Base-by-base conservation (phyloP, 2,329 filamentous ascomycete species). In the Periglandula ipomoeae region DNA sequence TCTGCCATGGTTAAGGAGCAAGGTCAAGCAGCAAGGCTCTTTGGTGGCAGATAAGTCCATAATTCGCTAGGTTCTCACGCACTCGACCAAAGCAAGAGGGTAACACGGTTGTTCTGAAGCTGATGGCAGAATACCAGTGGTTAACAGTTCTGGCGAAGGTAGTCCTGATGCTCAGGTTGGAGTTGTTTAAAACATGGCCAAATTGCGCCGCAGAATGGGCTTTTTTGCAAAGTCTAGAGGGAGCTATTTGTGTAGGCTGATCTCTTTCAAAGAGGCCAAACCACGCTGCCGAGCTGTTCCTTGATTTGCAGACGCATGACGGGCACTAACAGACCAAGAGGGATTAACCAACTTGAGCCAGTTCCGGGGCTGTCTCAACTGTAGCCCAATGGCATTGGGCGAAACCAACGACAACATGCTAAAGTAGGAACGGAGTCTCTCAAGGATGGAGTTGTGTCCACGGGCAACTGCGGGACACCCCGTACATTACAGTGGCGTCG, bases 1-100 rank as follows among this genome's bases (percentile, higher is more conserved):
- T 52, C 52, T 15, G 51, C 47, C 52, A 56, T 58, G 32, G 48
- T 11, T 20, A 6, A 9, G 8, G 20, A 20, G 17, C 3, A 10
- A 30, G 13, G 27, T 13, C 27, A 30, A 30, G 27, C n/a, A 30
- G 13, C 6, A 30, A 8, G 27, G 6, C 9, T 4, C 13, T 13
- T 7, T 13, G 13, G 9, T 13, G 13, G 27, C 6, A 30, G 27
- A 3, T 30, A 7, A 30, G 9, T 13, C 27, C 13, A 7, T 30
- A n/a, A 13, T 30, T 30, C 27, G 27, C 30, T 15, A 13, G 9
- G n/a, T n/a, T n/a, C 9, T 32, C 8, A 32, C 30, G 15, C 27
- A 32, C 30, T 11, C 30, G 6, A 27, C 39, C n/a, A n/a, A n/a
- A n/a, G n/a, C n/a, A n/a, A n/a, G n/a, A n/a, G n/a, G n/a, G n/a